phyloP scores from a whole-genome alignment of 352 stramenopile genomes.

The Phytophthora cajani region DNA sequence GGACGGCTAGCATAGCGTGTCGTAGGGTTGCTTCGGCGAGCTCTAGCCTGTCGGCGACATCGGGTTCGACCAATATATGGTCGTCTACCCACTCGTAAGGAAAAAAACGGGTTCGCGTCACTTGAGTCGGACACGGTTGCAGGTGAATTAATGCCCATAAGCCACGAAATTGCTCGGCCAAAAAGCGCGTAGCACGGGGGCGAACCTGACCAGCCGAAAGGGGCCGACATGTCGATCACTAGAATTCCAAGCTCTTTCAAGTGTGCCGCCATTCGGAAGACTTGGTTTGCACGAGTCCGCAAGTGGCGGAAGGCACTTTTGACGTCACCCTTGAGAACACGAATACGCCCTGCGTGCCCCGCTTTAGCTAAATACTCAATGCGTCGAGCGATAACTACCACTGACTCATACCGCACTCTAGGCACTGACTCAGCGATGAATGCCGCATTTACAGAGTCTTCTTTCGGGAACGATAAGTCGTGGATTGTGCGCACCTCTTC shows the following conservation, averaged over 20 bases:
- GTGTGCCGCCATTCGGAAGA: too few species aligned
- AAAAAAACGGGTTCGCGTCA: too few species aligned
- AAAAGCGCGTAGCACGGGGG: too few species aligned
- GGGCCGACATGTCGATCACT: too few species aligned
- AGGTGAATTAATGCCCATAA: too few species aligned
- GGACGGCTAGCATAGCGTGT: slow-evolving; percentile 29
- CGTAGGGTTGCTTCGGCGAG: slow-evolving; percentile 20
- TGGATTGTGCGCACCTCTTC: slow-evolving; percentile 23
- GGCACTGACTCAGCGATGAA: slow-evolving; percentile 10
- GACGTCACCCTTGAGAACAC: slow-evolving; percentile 20
- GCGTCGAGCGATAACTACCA: slow-evolving; percentile 6
- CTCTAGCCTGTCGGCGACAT: slow-evolving; percentile 5
- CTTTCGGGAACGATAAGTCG: slow-evolving; percentile 15
- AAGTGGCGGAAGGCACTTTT: slow-evolving; percentile 24
- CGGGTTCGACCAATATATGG: slow-evolving; percentile 34
- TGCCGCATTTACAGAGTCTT: slow-evolving; percentile 5
- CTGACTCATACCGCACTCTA: background rate
- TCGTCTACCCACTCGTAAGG: slow-evolving; percentile 24
- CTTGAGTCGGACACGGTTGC: too few species aligned
- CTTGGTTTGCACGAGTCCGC: slow-evolving; percentile 1
- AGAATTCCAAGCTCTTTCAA: too few species aligned
- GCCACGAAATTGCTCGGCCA: too few species aligned
- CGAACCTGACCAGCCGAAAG: too few species aligned
- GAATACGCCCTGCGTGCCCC: background rate
- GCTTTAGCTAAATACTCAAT: slow-evolving; percentile 11